Conservation (phyloP, 2,329 filamentous ascomycete species). For the Akanthomyces dipterigenus region DNA sequence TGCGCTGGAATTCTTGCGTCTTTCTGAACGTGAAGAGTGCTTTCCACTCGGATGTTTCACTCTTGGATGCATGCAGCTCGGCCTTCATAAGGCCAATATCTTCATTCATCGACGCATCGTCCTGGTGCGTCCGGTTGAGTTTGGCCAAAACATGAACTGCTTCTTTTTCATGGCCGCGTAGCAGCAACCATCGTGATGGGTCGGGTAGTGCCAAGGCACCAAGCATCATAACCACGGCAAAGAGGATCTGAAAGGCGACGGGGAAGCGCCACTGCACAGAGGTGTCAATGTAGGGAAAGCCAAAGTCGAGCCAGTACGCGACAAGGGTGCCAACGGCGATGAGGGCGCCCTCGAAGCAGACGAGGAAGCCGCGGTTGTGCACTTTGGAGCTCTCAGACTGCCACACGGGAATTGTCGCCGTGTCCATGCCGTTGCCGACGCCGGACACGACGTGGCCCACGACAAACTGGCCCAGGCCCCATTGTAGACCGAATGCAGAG, state of each 20-base stretch:
- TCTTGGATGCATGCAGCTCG: slow-evolving; percentile 27
- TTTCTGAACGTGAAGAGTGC: slow-evolving; percentile 55
- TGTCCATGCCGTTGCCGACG: slow-evolving; percentile 46
- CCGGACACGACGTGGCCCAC: slow-evolving; percentile 45
- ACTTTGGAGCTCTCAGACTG: slow-evolving; percentile 47
- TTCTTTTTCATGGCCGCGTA: slow-evolving; percentile 41
- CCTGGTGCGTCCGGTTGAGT: slow-evolving; percentile 18
- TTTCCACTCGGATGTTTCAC: slow-evolving; percentile 35
- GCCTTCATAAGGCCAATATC: slow-evolving; percentile 18
- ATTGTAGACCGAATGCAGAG: slow-evolving; percentile 29
- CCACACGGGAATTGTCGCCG: slow-evolving; percentile 48
- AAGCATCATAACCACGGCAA: slow-evolving; percentile 35
- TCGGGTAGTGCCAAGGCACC: slow-evolving; percentile 41
- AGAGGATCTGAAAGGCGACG: slow-evolving; percentile 35
- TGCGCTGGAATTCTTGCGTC: slow-evolving; percentile 59
- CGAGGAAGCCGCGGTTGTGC: slow-evolving; percentile 46
- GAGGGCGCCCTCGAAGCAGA: slow-evolving; percentile 41
- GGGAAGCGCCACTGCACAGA: slow-evolving; percentile 50
- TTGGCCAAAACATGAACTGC: slow-evolving; percentile 25
- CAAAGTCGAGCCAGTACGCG: slow-evolving; percentile 38
- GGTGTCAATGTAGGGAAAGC: slow-evolving; percentile 34
- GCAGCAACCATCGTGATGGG: slow-evolving; percentile 38
- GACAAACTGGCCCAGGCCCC: slow-evolving; percentile 41
- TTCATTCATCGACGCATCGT: background rate
- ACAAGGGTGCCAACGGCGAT: slow-evolving; percentile 36